These are phyloP conservation scores for Arabidopsis arenosa DNA, from an alignment of 345 rosid genomes.

Conservation along the genomic window DNA sequence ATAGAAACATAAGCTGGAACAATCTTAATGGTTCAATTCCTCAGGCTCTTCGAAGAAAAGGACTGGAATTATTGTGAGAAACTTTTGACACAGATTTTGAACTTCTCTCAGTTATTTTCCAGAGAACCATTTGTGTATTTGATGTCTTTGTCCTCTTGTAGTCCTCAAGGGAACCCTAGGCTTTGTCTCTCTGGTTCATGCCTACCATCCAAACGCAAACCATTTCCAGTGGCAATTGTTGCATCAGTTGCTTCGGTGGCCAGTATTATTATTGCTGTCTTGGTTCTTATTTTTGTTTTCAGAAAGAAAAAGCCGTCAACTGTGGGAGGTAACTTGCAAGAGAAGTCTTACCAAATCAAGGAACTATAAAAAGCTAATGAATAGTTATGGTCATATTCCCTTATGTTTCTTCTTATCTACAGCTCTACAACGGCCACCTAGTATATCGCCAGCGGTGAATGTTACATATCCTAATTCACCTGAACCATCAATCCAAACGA, in stretches of 20 bases:
- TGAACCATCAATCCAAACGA: slow-evolving; percentile 41
- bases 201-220: no score
- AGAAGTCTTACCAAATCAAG: background rate
- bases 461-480: slow-evolving; percentile 6
- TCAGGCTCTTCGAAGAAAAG: slow-evolving; percentile 33
- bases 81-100: background rate
- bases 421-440: slow-evolving; percentile 13
- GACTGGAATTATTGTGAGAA: slow-evolving; percentile 30
- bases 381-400: background rate
- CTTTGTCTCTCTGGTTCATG: background rate
- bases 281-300: slow-evolving; percentile 27
- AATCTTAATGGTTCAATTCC: slow-evolving; percentile 56
- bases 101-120: background rate
- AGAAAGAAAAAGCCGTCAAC: slow-evolving; percentile 26
- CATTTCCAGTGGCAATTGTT: no score
- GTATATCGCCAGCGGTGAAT: background rate
- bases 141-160: slow-evolving; percentile 7
- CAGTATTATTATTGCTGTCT: background rate
- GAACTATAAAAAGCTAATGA: background rate
- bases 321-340: slow-evolving; percentile 7
- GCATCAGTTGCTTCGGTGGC: no score
- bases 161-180: slow-evolving; percentile 13
- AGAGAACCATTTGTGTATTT: background rate
- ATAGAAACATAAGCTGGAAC: slow-evolving; percentile 53
- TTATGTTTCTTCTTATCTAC: background rate